These are phyloP conservation scores for Corrigiola litoralis DNA, from an alignment of 179 eudicot genomes.

Conservation along the genomic window DNA sequence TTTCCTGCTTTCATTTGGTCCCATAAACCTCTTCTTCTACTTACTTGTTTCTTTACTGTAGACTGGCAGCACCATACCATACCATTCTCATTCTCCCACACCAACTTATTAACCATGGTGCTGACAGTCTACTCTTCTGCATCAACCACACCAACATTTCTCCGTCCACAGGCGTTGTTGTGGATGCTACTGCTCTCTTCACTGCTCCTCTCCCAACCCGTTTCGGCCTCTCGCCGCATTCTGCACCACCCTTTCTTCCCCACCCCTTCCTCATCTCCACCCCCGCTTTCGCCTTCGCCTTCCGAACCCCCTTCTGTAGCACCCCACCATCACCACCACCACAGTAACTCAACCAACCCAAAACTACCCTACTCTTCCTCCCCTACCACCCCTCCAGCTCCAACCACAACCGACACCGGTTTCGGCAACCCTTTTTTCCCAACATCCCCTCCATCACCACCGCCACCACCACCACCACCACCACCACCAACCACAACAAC, in stretches of 20 bases:
- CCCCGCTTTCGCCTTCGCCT: slow-evolving; percentile 5
- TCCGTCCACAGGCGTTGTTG: too few relatives aligned
- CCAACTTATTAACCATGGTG: too few relatives aligned
- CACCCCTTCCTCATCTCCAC: background rate
- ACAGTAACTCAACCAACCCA: background rate
- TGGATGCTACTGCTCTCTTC: background rate
- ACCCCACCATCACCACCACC: slow-evolving; percentile 1
- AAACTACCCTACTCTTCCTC: background rate
- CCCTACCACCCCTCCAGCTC: background rate
- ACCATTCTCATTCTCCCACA: too few relatives aligned
- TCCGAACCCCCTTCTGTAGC: background rate
- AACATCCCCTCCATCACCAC: slow-evolving; percentile 20
- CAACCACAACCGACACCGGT: background rate
- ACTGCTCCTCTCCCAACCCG: background rate
- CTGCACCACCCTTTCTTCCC: slow-evolving; percentile 18
- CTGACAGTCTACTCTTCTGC: too few relatives aligned
- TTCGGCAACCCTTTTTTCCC: slow-evolving; percentile 17
- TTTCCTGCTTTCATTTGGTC: too few relatives aligned
- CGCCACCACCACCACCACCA: slow-evolving; percentile 17
- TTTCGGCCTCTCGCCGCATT: slow-evolving; percentile 15
- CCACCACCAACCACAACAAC: slow-evolving; percentile 14
- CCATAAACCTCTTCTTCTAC: too few relatives aligned
- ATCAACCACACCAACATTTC: too few relatives aligned
- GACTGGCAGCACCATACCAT: too few relatives aligned
- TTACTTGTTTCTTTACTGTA: too few relatives aligned